Percentiles rank a stretch among this genome's conserved stretches.
Conservation (phyloP, 805 yeast genomes). For the Myxozyma melibiosi region DNA sequence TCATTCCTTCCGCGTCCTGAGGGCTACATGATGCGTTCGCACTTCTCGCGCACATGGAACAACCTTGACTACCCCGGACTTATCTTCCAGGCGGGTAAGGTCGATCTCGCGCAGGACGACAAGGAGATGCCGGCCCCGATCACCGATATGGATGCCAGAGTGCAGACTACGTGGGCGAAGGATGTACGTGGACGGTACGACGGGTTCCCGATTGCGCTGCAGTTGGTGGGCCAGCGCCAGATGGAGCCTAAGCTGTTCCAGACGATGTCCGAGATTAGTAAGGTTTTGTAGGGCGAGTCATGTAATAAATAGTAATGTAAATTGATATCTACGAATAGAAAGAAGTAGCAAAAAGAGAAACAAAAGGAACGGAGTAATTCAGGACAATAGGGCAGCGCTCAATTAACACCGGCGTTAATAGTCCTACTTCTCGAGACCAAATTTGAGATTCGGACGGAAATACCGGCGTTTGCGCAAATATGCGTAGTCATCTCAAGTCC, state of each 20-base stretch:
- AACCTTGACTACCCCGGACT: constrained; percentile 31
- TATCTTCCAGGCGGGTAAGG: constrained; percentile 28
- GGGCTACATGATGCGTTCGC: constrained; percentile 30
- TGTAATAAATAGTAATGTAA: too few relatives aligned
- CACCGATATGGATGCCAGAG: constrained; percentile 25
- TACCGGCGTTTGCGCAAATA: constrained; percentile 5
- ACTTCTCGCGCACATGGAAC: constrained; percentile 31
- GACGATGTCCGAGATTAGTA: constrained; percentile 22
- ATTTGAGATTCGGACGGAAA: too few relatives aligned
- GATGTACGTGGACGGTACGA: constrained; percentile 20
- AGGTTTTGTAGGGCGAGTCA: constrained; percentile 7
- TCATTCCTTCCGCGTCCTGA: constrained; percentile 32
- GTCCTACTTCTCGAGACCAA: too few relatives aligned
- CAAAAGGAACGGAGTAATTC: too few relatives aligned
- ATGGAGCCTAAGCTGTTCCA: constrained; percentile 35
- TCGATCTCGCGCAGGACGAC: constrained; percentile 26
- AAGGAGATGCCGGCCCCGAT: constrained; percentile 29
- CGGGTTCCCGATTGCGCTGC: constrained; percentile 31
- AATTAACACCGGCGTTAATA: background rate
- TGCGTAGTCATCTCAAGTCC: constrained; percentile 10
- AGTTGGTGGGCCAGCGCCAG: constrained; percentile 33
- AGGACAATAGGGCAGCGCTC: background rate
- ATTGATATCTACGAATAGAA: too few relatives aligned
- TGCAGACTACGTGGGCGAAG: constrained; percentile 26
- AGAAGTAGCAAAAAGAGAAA: too few relatives aligned